phyloP scores from a whole-genome alignment of 2,329 filamentous ascomycete species.

The Ophiostoma piceae region DNA sequence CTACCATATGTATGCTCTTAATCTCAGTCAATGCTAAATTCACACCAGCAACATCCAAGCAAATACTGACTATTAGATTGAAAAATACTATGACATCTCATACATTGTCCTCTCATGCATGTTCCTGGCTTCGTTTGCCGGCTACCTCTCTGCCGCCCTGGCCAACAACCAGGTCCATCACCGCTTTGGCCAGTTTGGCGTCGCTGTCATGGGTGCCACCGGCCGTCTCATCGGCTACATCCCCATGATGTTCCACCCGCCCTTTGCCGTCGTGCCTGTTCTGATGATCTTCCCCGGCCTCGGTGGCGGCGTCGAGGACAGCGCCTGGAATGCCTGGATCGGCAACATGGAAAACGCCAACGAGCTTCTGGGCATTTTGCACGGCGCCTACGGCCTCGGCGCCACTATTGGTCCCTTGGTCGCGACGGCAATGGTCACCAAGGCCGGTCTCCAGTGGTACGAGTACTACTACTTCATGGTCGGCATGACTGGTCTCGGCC shows the following conservation, averaged over 20 bases:
- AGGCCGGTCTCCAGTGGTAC: slow-evolving; percentile 60
- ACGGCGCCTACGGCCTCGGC: slow-evolving; percentile 67
- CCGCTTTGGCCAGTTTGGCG: slow-evolving; percentile 62
- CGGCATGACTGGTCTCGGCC: slow-evolving; percentile 51
- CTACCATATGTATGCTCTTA: slow-evolving; percentile 41
- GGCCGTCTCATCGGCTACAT: slow-evolving; percentile 62
- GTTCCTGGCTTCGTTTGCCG: slow-evolving; percentile 61
- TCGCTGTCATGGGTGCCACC: slow-evolving; percentile 59
- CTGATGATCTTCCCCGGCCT: slow-evolving; percentile 63
- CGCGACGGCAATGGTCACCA: slow-evolving; percentile 67
- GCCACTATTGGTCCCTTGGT: slow-evolving; percentile 64
- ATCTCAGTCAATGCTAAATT: not conserved
- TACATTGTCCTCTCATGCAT: slow-evolving; percentile 62
- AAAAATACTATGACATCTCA: slow-evolving; percentile 56
- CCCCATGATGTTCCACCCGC: slow-evolving; percentile 61
- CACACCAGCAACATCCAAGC: not conserved
- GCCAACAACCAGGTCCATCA: slow-evolving; percentile 62
- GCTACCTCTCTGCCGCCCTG: slow-evolving; percentile 59
- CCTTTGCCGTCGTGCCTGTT: slow-evolving; percentile 61
- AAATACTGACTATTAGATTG: slow-evolving; percentile 40
- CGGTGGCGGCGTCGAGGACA: slow-evolving; percentile 64
- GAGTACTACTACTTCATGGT: slow-evolving; percentile 73
- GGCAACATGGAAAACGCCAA: slow-evolving; percentile 70
- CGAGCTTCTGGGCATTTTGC: slow-evolving; percentile 66
- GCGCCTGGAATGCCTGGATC: slow-evolving; percentile 55